Percentiles rank a stretch among this genome's conserved stretches.
These are phyloP conservation scores for Jackrogersella multiformis DNA, from an alignment of 495 filamentous ascomycete species.

Conservation along the genomic window DNA sequence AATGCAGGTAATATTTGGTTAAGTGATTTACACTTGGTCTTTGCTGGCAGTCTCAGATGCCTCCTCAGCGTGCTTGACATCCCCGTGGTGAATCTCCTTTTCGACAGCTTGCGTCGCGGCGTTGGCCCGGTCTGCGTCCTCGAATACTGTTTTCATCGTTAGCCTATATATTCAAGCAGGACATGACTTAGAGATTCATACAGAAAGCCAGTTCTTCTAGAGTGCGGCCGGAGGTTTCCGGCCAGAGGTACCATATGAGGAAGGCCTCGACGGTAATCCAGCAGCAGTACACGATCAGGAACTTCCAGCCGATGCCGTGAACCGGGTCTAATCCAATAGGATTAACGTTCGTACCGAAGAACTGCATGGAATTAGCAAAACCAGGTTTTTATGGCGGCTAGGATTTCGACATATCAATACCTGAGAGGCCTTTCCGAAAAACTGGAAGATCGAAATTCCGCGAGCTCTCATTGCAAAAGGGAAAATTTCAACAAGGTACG, in stretches of 20 bases:
- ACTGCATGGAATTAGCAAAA: slow-evolving; percentile 39
- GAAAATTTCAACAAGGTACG: slow-evolving; percentile 68
- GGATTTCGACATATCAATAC: slow-evolving; percentile 2
- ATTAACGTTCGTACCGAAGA: slow-evolving; percentile 72
- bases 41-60: slow-evolving; percentile 34
- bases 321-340: slow-evolving; percentile 63
- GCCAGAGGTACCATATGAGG: slow-evolving; percentile 68
- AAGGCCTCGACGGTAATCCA: slow-evolving; percentile 64
- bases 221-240: slow-evolving; percentile 65
- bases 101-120: slow-evolving; percentile 58
- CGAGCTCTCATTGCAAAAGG: slow-evolving; percentile 65
- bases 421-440: slow-evolving; percentile 62
- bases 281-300: slow-evolving; percentile 68
- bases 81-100: slow-evolving; percentile 52
- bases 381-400: not conserved
- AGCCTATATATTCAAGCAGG: not conserved
- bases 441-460: slow-evolving; percentile 68
- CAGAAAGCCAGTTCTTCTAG: slow-evolving; percentile 69
- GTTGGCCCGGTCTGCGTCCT: slow-evolving; percentile 59
- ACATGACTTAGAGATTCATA: slow-evolving; percentile 42
- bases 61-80: slow-evolving; percentile 27
- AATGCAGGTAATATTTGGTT: not conserved
- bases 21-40: slow-evolving; percentile 25
- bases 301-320: slow-evolving; percentile 66
- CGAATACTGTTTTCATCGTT: slow-evolving; percentile 58